Conservation (phyloP, 768 basidiomycete genomes). For the Lepiota subincarnata region DNA sequence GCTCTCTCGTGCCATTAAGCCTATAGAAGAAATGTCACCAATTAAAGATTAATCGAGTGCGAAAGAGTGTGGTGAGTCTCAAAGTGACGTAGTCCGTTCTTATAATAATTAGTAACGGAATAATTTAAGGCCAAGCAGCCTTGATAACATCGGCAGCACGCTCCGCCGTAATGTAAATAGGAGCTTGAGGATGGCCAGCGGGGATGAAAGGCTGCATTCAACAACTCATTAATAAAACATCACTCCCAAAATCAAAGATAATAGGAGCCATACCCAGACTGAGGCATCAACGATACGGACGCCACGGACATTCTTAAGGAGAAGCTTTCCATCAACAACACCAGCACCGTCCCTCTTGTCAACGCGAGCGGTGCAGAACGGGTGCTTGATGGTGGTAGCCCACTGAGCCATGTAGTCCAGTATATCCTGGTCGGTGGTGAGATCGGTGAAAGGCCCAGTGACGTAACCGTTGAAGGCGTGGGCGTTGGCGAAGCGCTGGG, state of each 20-base stretch:
- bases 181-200: slow-evolving; percentile 24
- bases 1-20: too few species aligned
- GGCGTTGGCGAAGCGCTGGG: slow-evolving; percentile 19
- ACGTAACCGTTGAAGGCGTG: slow-evolving; percentile 24
- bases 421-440: slow-evolving; percentile 17
- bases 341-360: slow-evolving; percentile 17
- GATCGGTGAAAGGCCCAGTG: slow-evolving; percentile 16
- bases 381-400: slow-evolving; percentile 22
- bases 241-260: neutral
- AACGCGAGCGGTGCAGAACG: slow-evolving; percentile 23
- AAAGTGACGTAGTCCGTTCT: too few species aligned
- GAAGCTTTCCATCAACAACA: slow-evolving; percentile 27
- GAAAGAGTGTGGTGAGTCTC: too few species aligned
- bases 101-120: too few species aligned
- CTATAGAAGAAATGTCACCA: too few species aligned
- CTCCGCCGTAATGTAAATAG: slow-evolving; percentile 15
- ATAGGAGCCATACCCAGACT: slow-evolving; percentile 15
- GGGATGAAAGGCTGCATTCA: slow-evolving; percentile 19
- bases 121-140: slow-evolving; percentile 14
- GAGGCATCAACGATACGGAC: slow-evolving; percentile 31
- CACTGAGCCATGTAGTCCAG: slow-evolving; percentile 17
- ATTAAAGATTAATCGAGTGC: too few species aligned
- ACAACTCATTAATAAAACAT: neutral
- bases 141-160: slow-evolving; percentile 25
- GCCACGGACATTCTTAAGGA: slow-evolving; percentile 24